These are phyloP conservation scores for Acmispon strigosus DNA, from an alignment of 306 rosid genomes.

Conservation along the genomic window DNA sequence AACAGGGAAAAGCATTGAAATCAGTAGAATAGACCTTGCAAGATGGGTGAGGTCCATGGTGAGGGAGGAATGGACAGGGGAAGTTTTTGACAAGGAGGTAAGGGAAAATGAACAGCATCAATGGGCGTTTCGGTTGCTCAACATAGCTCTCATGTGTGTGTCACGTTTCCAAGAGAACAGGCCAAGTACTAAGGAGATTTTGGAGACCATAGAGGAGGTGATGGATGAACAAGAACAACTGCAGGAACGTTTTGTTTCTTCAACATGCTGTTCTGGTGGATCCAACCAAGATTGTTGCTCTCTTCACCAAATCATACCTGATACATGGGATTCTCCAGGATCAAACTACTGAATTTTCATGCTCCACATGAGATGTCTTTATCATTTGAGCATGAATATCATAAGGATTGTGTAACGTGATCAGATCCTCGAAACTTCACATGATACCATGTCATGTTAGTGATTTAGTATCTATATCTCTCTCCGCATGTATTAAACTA, in stretches of 20 bases:
- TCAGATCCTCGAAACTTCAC: no score
- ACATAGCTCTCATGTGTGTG: slow-evolving; percentile 44
- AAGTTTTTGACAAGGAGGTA: slow-evolving; percentile 65
- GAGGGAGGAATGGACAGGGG: slow-evolving; percentile 83
- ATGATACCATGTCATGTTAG: no score
- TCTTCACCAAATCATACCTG: slow-evolving; percentile 55
- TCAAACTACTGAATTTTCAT: slow-evolving; percentile 45
- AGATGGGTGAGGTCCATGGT: slow-evolving; percentile 77
- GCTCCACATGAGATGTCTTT: neutral
- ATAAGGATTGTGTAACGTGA: neutral
- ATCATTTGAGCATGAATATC: neutral
- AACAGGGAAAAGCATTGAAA: slow-evolving; percentile 59
- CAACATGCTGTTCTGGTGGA: slow-evolving; percentile 16
- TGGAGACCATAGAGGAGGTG: slow-evolving; percentile 50
- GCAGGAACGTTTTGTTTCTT: neutral
- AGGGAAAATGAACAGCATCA: slow-evolving; percentile 25
- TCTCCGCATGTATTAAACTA: no score
- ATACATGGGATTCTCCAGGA: slow-evolving; percentile 66
- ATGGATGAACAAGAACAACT: slow-evolving; percentile 35
- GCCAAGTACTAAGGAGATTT: slow-evolving; percentile 40
- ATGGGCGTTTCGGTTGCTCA: slow-evolving; percentile 36
- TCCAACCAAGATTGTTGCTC: slow-evolving; percentile 31
- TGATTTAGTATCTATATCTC: no score
- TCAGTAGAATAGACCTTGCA: slow-evolving; percentile 51
- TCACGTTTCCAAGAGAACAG: slow-evolving; percentile 44